phyloP scores from a whole-genome alignment of 768 basidiomycete genomes.

The Saitozyma sp. region DNA sequence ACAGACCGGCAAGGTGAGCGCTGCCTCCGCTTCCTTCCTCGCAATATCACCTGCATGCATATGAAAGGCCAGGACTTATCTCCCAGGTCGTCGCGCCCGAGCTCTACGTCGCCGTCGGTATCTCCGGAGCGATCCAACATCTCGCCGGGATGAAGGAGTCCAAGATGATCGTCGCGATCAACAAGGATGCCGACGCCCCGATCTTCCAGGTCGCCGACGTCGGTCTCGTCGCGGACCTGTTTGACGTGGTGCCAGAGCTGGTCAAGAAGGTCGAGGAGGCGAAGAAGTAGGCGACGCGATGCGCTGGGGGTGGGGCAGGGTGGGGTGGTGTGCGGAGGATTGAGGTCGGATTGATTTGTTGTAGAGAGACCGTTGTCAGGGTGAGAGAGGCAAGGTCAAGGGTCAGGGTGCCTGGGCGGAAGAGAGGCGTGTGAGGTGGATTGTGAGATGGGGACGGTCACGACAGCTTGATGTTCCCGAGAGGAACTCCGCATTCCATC shows the following conservation, averaged over 20 bases:
- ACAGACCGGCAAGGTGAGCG: constrained; percentile 80
- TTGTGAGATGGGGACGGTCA: no score
- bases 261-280: constrained; percentile 74
- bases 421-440: no score
- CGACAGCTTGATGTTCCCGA: no score
- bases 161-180: constrained; percentile 95
- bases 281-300: constrained; percentile 29
- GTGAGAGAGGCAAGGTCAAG: neutral
- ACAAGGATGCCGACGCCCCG: constrained; percentile 98
- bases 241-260: constrained; percentile 85
- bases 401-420: no score
- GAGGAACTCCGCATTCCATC: no score
- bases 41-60: neutral
- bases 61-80: neutral
- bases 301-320: no score
- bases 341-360: neutral
- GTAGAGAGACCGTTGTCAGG: neutral
- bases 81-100: constrained; percentile 82
- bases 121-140: constrained; percentile 98
- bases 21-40: neutral
- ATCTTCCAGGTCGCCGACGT: constrained; percentile 98
- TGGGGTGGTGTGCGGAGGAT: no score
- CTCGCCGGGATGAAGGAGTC: constrained; percentile 99
- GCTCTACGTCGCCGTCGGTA: constrained; percentile 92
- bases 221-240: constrained; percentile 91